These are phyloP conservation scores for Syncephalastrum contaminatum DNA, from an alignment of 371 early-diverging fungal species.

Conservation along the genomic window DNA sequence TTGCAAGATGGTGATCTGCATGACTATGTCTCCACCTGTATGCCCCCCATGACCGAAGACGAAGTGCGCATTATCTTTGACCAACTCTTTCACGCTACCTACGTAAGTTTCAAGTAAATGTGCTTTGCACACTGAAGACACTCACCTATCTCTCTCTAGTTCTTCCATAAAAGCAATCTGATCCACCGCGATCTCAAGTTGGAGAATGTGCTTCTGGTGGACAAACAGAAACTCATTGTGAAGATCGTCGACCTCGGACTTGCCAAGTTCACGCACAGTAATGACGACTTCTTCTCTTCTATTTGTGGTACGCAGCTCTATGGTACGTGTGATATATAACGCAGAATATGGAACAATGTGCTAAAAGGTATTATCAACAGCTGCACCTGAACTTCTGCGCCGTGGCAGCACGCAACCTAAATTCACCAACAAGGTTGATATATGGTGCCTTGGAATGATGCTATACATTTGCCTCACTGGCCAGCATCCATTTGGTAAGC, in stretches of 20 bases:
- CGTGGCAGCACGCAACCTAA: too few species aligned
- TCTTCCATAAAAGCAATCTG: constrained; percentile 13
- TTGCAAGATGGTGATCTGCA: constrained; percentile 24
- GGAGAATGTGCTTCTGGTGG: constrained; percentile 60
- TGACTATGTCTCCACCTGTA: constrained; percentile 9
- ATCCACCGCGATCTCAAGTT: constrained; percentile 63
- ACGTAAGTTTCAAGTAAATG: constrained; percentile 12
- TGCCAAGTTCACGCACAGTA: too few species aligned
- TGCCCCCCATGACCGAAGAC: constrained; percentile 13
- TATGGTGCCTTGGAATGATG: too few species aligned
- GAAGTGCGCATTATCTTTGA: constrained; percentile 28
- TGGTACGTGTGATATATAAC: constrained; percentile 26
- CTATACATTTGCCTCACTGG: too few species aligned
- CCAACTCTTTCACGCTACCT: constrained; percentile 26
- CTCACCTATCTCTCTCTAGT: constrained; percentile 3
- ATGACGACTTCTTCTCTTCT: too few species aligned
- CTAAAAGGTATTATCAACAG: too few species aligned
- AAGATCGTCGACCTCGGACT: too few species aligned
- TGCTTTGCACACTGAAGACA: neutral
- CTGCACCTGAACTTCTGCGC: too few species aligned
- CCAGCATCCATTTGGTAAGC: too few species aligned
- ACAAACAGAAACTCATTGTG: too few species aligned
- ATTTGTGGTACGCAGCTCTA: too few species aligned
- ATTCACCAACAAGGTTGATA: too few species aligned
- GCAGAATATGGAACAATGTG: neutral